These are phyloP conservation scores for Glycine tomentella DNA, from an alignment of 306 rosid genomes.

Conservation along the genomic window DNA sequence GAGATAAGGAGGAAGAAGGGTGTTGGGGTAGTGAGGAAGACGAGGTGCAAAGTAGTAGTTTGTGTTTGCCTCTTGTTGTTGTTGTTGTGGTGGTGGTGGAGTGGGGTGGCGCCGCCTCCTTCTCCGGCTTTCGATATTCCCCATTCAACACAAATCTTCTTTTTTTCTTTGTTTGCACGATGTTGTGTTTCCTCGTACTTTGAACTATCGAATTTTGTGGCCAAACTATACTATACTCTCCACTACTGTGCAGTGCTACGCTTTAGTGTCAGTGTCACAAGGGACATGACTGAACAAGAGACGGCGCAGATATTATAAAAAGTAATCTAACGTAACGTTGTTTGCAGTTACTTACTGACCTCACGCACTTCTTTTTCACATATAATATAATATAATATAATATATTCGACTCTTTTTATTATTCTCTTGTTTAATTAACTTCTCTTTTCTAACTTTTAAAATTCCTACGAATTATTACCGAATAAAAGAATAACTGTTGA, in stretches of 20 bases:
- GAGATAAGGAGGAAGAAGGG: constrained; percentile 9
- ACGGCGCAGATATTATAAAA: background rate
- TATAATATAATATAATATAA: no score
- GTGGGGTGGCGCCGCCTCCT: background rate
- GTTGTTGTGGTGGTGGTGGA: background rate
- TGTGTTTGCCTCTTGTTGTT: background rate
- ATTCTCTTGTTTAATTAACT: background rate
- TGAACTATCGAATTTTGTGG: background rate
- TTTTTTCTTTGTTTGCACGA: background rate
- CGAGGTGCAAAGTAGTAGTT: background rate
- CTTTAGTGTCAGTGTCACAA: background rate
- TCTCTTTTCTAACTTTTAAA: background rate
- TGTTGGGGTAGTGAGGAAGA: background rate
- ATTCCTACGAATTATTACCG: background rate
- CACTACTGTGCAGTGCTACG: no score
- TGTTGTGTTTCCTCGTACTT: background rate
- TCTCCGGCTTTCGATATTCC: constrained; percentile 5
- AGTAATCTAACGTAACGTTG: background rate
- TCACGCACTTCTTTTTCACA: background rate
- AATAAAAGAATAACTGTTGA: background rate
- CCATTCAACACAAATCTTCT: background rate
- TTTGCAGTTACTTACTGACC: background rate
- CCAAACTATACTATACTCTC: background rate
- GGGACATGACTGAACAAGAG: background rate
- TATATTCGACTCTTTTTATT: background rate